Evolutionary conservation across 1,139 yeast species (phyloP), one percentile per base, ranked within the genome.

Genomic region (Sugiyamaella japonica): DNA sequence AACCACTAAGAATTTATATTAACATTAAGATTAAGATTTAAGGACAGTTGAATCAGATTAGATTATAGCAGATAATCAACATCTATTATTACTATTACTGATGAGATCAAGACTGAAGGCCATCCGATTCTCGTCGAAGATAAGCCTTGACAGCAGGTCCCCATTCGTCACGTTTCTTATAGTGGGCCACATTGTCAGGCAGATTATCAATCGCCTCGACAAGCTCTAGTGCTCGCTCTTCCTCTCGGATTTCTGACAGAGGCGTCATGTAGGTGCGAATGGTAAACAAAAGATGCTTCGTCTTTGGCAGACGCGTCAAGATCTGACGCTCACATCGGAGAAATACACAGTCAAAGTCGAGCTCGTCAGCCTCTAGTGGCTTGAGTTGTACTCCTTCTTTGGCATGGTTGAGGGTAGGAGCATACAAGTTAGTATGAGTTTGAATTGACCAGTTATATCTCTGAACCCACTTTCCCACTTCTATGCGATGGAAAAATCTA

Each of bases 191-290:
- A 52, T 75, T 77, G 2, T 75, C 82, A 7, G 86, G 87, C 63
- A 84, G 73, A 1, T 79, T 77, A 52, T 81, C 82, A 38, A 85
- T 81, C 0, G 87, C 91, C 15, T 73, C 75, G 45, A 76, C 71
- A 50, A 87, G 70, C 28, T 81, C 85, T 13, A 68, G 71, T 3
- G 58, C 57, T 3, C 62, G 51, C 13, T 57, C 63, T 57, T 85
- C 88, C 1, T 71, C 70, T 58, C 79, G 78, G 51, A 87, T 66
- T 40, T 76, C 70, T 28, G 78, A 68, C 65, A 86, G 66, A n/a
- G 91, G 88, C 10, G 83, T 76, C 52, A 82, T 68, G 60, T 85
- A 86, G 0, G 95, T 87, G 63, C 89, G 71, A 50, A 83, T 81
- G 0, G 85, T 78, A 69, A 85, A 83, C 3, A 82, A 69, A 12